phyloP scores from a whole-genome alignment of 1,139 yeast genomes.

The Candida glucosophila region DNA sequence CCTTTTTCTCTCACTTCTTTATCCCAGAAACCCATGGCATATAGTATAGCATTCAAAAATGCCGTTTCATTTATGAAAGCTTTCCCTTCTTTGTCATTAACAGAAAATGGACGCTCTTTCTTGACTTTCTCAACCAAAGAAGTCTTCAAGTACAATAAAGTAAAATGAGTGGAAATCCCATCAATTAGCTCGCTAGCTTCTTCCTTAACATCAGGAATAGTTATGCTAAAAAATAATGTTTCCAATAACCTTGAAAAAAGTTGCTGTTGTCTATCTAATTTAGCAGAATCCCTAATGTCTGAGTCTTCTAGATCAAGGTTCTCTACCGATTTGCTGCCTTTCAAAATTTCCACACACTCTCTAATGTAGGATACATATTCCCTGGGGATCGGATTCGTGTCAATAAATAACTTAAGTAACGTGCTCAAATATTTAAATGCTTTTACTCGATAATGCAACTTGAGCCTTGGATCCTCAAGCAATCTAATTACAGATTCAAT shows the following conservation, averaged over 20 bases:
- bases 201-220: constrained; percentile 64
- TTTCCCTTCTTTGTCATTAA: constrained; percentile 73
- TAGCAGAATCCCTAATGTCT: constrained; percentile 38
- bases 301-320: constrained; percentile 31
- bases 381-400: constrained; percentile 55
- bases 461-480: constrained; percentile 59
- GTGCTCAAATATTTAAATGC: constrained; percentile 69
- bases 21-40: constrained; percentile 74
- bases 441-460: constrained; percentile 60
- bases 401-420: constrained; percentile 61
- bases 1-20: constrained; percentile 67
- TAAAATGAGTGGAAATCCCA: constrained; percentile 71
- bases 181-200: constrained; percentile 58
- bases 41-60: constrained; percentile 65
- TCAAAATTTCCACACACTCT: constrained; percentile 39
- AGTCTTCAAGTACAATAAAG: constrained; percentile 67
- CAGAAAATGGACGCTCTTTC: constrained; percentile 61
- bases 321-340: constrained; percentile 33
- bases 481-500: constrained; percentile 62
- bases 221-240: constrained; percentile 64
- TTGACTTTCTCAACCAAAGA: constrained; percentile 66
- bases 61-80: constrained; percentile 63
- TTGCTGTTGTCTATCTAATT: constrained; percentile 53
- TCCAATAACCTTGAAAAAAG: constrained; percentile 55
- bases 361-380: constrained; percentile 39